Evolutionary conservation across 257 asterid genomes (phyloP), one percentile per base, ranked within the genome.

Genomic region (Solanum arcanum): DNA sequence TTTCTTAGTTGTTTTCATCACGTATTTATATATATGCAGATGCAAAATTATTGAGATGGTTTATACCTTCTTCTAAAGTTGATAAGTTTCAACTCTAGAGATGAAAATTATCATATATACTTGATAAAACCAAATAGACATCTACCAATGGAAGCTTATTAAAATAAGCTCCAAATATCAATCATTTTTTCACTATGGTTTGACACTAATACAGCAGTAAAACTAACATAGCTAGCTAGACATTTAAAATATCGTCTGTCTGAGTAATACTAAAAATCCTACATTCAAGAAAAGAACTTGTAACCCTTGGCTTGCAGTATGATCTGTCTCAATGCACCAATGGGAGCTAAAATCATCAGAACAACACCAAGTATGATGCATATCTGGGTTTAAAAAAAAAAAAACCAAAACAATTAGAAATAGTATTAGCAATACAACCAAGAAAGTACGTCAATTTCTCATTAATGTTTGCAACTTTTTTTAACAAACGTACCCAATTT

Each of bases 321-420:
- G 31, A 94, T 90, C 85, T 82, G 88, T 33, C 93, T 89, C 39
- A 94, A 72, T 4, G 91, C 96, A 83, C 96, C 96, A 31, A 94
- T 92, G 3, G 95, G 95, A 39, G 93, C 92, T 35, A 94, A 75
- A 18, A 89, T 8, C 94, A 90, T 94, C 86, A 92, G 52, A 5
- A 83, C 11, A 41, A 92, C 77, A 0, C 96, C 96, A 35, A 94
- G 56, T n/a, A 91, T 59, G 47, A 94, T 94, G 90, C 92, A 94
- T 4, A 85, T 83, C 94, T 94, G 92, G n/a, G 74, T 66, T 11
- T 15, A 6, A 8, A 39, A 39, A 69, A 39, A 69, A 16, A 2
- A 72, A 20, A 2, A 29, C 13, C 14, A 23, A 47, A 29, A 12
- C 16, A 41, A 12, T 18, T 20, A 56, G 3, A 0, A 12, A 20